These are phyloP conservation scores for Coniferiporia weirii DNA, from an alignment of 1,284 basidiomycete genomes.

Conservation along the genomic window DNA sequence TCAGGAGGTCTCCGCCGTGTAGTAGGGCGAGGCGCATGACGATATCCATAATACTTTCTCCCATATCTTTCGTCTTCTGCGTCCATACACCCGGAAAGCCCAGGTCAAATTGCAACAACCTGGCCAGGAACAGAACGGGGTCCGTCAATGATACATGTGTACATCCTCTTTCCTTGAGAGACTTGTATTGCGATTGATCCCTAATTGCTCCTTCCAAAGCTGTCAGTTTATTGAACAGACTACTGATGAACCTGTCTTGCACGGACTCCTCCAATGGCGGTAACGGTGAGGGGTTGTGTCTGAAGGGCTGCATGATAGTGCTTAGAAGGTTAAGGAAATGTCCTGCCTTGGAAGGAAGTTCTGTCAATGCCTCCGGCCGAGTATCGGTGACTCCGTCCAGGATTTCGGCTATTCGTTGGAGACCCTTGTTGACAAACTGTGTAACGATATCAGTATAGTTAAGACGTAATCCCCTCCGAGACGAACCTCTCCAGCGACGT, in stretches of 20 bases:
- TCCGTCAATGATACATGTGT: constrained; percentile 22
- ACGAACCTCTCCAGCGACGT: constrained; percentile 61
- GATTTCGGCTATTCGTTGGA: constrained; percentile 58
- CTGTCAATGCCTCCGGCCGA: constrained; percentile 23
- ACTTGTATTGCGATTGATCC: constrained; percentile 14
- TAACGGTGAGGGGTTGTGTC: constrained; percentile 38
- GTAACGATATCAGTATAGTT: constrained; percentile 5
- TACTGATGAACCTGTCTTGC: constrained; percentile 51
- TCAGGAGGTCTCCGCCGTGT: constrained; percentile 39
- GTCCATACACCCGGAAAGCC: constrained; percentile 62
- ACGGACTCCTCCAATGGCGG: constrained; percentile 47
- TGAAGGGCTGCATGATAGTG: constrained; percentile 60
- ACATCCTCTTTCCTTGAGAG: constrained; percentile 11
- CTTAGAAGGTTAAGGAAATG: constrained; percentile 67
- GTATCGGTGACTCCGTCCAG: constrained; percentile 36
- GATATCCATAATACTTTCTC: constrained; percentile 38
- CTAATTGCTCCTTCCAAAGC: constrained; percentile 32
- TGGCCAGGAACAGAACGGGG: constrained; percentile 46
- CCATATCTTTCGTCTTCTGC: constrained; percentile 41
- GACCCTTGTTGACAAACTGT: constrained; percentile 72
- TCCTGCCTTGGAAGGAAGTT: constrained; percentile 42
- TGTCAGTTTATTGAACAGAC: constrained; percentile 41
- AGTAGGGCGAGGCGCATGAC: constrained; percentile 57
- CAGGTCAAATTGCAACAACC: constrained; percentile 67
- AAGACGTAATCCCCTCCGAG: background rate